Base-by-base conservation (phyloP, 805 yeast species). In the Sungouiozyma intestinalis region DNA sequence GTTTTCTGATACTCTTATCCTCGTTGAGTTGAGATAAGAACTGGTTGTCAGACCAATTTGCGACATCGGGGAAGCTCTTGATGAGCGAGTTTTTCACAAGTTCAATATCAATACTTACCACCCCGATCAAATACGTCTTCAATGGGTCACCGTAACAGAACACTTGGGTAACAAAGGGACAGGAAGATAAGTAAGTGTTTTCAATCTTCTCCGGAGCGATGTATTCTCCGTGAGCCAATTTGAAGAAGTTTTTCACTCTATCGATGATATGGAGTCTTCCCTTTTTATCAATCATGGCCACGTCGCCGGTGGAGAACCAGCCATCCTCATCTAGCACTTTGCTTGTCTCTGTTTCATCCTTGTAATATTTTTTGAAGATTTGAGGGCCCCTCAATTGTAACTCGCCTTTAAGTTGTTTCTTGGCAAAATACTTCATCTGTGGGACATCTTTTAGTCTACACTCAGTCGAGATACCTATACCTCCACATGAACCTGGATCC, bases 241-340 rank as follows among this genome's bases (percentile, higher is more conserved):
- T 82, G 69, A 81, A 82, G 64, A 82, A 81, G 63, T 82, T 83
- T 66, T 82, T 82, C 33, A 82, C 86, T 47, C 92, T 69, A 54
- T 83, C 92, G 50, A 82, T 71, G 44, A 82, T 77, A 39, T 61
- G 66, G 18, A 83, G 57, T 38, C 80, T 68, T 11, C 87, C 85
- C 5, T 64, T 61, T 1, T 47, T 43, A 43, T 73, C 74, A 40
- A 81, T 58, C 44, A 57, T 60, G 1, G 76, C 85, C 50, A 81
- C 71, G 57, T 81, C 88, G 40, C 85, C 85, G 2, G 84, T 77
- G 31, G 71, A 62, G 54, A 77, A 79, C 82, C 83, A 79, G 3
- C 80, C 81, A 15, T 75, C 74, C 14, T 67, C 62, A 43, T 73
- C 80, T 35, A 81, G 52, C 2, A 72, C 71, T 39, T 68, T 67